Base-by-base conservation (phyloP, 129 eudicot genomes). In the Smallanthus sonchifolius region DNA sequence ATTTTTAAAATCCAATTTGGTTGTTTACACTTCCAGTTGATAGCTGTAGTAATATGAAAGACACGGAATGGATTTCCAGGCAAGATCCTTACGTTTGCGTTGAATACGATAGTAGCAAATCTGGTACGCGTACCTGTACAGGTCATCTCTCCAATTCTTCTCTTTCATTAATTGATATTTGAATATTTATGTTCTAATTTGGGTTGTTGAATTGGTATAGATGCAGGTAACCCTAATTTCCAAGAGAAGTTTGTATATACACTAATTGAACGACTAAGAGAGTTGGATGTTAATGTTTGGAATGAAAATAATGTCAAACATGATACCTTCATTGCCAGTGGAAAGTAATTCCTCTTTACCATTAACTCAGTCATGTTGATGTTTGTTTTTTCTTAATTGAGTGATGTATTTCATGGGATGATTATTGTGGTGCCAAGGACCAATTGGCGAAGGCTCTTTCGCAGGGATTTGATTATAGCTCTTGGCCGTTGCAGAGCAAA, bases 401-500 rank as follows among this genome's bases (percentile, higher is more conserved):
- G 36, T 10, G 7, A 20, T 56, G 36, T 70, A 8, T 36, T 61
- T 63, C 16, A 16, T 44, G 75, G 52, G 34, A 7, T 17, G 38
- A 39, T 24, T 24, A 24, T 24, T 24, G 30, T 28, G 19, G 40
- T 78, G 4, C 10, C 65, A 94, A 93, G 86, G 70, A 87, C 72
- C 96, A 83, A 75, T 77, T 94, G 79, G 88, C 85, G 51, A 92
- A 88, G 69, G 99, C 87, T 77, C 80, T 94, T 34, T 84, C 89
- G 3, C 78, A 83, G 48, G 98, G 96, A 39, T 94, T 61, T 59
- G 96, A 91, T 15, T 91, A 94, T 65, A 77, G 87, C 83, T 14
- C 91, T 37, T 94, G 97, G 91, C 82, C 97, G 39, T 78, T 94
- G 69, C 93, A 91, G 78, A 75, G 80, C n/a, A 88, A 87, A 73